Percentiles rank a stretch among this genome's conserved stretches.
Evolutionary conservation across 192 early-diverging fungal species (phyloP).

Genomic region (Coemansia sp.): DNA sequence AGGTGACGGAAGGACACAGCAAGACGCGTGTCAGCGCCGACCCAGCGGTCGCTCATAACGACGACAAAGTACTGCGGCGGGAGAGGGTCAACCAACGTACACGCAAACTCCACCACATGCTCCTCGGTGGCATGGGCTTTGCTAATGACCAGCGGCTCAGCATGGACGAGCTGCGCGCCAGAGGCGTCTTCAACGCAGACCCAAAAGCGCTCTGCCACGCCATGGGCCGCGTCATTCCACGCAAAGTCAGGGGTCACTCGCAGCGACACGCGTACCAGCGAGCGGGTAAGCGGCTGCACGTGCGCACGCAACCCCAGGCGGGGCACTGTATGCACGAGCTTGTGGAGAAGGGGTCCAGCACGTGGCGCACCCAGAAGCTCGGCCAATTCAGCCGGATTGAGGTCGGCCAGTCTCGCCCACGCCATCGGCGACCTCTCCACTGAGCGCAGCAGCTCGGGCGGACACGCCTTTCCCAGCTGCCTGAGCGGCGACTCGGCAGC

Average conservation of each 20-base stretch:
- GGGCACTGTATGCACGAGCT: conserved; percentile 92
- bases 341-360: conserved; percentile 88
- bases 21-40: conserved; percentile 87
- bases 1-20: conserved; percentile 94
- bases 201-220: conserved; percentile 91
- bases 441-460: conserved; percentile 79
- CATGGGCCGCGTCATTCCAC: conserved; percentile 89
- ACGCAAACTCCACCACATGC: conserved; percentile 88
- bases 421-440: conserved; percentile 94
- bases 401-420: conserved; percentile 94
- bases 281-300: conserved; percentile 93
- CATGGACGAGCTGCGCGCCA: conserved; percentile 84
- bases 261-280: conserved; percentile 88
- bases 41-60: conserved; percentile 94
- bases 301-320: conserved; percentile 86
- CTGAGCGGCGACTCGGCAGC: conserved; percentile 94
- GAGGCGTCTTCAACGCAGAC: conserved; percentile 94
- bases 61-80: conserved; percentile 97
- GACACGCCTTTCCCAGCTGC: conserved; percentile 76
- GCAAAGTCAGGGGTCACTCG: conserved; percentile 93
- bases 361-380: conserved; percentile 87
- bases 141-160: conserved; percentile 92
- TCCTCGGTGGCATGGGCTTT: conserved; percentile 82
- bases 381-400: conserved; percentile 90
- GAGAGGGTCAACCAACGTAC: conserved; percentile 88